Conservation (phyloP, 495 filamentous ascomycete genomes). For the Penicillium ucsense region DNA sequence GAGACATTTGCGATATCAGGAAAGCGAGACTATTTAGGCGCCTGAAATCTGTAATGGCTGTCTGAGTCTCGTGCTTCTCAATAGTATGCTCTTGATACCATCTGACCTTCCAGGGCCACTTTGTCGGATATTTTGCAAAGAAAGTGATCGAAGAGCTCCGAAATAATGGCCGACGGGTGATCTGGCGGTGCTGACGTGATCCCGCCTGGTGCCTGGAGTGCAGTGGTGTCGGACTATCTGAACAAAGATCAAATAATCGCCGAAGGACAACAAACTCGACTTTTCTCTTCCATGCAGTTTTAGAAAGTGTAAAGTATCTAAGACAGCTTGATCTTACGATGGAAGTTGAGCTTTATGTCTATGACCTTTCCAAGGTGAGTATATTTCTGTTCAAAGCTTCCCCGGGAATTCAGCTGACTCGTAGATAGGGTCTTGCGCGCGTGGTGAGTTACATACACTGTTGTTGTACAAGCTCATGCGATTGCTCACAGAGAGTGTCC, state of each 20-base stretch:
- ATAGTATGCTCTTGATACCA: too few species aligned
- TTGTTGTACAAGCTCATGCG: background rate
- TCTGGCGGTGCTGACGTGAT: conserved; percentile 32
- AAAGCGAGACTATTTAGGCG: too few species aligned
- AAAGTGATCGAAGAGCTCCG: conserved; percentile 14
- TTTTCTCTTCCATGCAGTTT: too few species aligned
- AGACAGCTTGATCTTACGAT: conserved; percentile 31
- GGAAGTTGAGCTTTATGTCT: conserved; percentile 87
- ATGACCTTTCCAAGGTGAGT: conserved; percentile 75
- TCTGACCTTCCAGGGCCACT: too few species aligned
- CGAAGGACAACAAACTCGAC: too few species aligned
- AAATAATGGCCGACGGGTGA: background rate
- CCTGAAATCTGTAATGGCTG: too few species aligned
- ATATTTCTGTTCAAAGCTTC: background rate
- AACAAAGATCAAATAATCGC: too few species aligned
- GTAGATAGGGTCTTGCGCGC: conserved; percentile 37
- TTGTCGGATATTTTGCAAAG: background rate
- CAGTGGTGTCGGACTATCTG: too few species aligned
- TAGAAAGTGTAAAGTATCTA: too few species aligned
- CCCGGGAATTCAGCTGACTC: conserved; percentile 4
- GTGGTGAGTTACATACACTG: conserved; percentile 23
- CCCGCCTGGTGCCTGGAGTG: conserved; percentile 19
- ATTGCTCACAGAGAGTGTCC: too few species aligned
- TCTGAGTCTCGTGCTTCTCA: too few species aligned
- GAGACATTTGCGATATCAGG: too few species aligned